phyloP scores from a whole-genome alignment of 441 rosid species.

The Macaranga tanarius region DNA sequence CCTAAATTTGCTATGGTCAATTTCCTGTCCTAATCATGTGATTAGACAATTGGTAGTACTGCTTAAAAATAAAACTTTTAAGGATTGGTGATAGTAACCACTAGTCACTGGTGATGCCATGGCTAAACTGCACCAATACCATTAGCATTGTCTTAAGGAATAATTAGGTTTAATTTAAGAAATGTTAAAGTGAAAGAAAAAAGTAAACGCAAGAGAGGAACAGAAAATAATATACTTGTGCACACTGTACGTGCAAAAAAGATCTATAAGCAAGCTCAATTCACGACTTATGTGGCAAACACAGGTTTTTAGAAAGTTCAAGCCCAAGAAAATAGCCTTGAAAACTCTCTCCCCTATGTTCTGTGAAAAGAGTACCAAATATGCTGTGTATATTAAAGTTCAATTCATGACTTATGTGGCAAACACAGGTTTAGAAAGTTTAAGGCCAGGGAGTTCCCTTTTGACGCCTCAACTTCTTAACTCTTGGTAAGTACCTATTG shows the following conservation, averaged over 20 bases:
- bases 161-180: too few species aligned
- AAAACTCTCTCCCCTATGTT: background rate
- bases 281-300: background rate
- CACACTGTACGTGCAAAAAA: background rate
- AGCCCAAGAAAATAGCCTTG: background rate
- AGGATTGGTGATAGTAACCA: background rate
- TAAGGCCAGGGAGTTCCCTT: background rate
- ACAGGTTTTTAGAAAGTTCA: background rate
- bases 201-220: background rate
- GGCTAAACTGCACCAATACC: background rate
- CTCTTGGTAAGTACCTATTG: background rate
- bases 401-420: too few species aligned
- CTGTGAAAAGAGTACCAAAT: too few species aligned
- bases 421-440: too few species aligned
- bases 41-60: background rate
- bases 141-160: background rate
- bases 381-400: too few species aligned
- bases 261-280: background rate
- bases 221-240: background rate
- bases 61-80: background rate
- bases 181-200: background rate
- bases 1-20: background rate
- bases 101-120: background rate
- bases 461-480: background rate
- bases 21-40: background rate